These are phyloP conservation scores for Cladophialophora yegresii DNA, from an alignment of 2,329 filamentous ascomycete species.

Conservation along the genomic window DNA sequence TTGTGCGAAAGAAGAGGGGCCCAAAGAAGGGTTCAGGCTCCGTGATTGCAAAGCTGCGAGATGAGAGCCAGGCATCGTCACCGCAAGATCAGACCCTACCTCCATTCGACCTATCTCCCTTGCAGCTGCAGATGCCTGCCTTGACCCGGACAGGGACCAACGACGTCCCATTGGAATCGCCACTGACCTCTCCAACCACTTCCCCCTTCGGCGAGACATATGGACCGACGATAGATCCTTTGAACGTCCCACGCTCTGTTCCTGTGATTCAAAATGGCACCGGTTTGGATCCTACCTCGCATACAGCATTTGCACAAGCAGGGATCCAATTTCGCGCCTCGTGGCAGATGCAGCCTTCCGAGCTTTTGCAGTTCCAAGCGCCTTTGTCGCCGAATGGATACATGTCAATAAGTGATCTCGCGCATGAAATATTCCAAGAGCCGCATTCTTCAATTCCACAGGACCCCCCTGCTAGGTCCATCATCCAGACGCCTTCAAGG, in stretches of 20 bases:
- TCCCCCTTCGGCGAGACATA: conserved; percentile 32
- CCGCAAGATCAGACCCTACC: conserved; percentile 32
- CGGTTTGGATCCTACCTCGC: conserved; percentile 28
- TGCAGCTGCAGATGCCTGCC: conserved; percentile 34
- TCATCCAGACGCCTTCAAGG: conserved; percentile 22
- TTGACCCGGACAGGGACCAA: conserved; percentile 26
- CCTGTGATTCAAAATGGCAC: conserved; percentile 30
- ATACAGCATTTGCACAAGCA: conserved; percentile 33
- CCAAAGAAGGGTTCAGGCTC: conserved; percentile 38
- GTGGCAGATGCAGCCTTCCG: conserved; percentile 34
- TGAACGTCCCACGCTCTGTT: conserved; percentile 31
- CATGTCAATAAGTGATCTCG: conserved; percentile 36
- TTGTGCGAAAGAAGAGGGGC: conserved; percentile 36
- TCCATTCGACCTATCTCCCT: conserved; percentile 32
- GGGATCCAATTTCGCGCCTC: conserved; percentile 35
- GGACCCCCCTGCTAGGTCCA: conserved; percentile 13
- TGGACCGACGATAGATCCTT: conserved; percentile 21
- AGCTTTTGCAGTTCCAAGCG: conserved; percentile 34
- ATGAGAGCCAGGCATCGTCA: conserved; percentile 30
- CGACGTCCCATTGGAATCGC: conserved; percentile 32
- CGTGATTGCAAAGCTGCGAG: conserved; percentile 36
- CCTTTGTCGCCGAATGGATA: conserved; percentile 34
- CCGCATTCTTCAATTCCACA: conserved; percentile 3
- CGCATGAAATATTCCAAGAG: conserved; percentile 36
- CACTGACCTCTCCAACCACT: conserved; percentile 30